Evolutionary conservation across 2,329 filamentous ascomycete species (phyloP), one percentile per base, ranked within the genome.

Genomic region (Teratosphaeria viscida): DNA sequence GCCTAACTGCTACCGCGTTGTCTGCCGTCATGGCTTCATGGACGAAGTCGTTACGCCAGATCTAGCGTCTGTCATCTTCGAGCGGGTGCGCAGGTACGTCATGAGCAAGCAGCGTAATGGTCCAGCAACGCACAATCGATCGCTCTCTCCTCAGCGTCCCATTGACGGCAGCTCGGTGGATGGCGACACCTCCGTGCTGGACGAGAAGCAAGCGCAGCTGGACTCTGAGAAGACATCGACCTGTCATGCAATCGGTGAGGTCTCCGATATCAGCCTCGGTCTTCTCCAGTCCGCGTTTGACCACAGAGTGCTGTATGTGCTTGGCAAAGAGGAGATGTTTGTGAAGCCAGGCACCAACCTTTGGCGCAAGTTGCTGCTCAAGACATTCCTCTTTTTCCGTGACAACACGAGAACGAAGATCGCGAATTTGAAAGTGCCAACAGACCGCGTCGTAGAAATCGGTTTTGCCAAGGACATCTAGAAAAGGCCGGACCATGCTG

Each of bases 11-110:
- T 90, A 89, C 69, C 82, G 86, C 3, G 76, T 90, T 8, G 82
- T 87, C 2, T 78, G 89, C 2, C 82, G 87, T 12, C 85, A 90
- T 67, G 88, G 88, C 1, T 91, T 87, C 71, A 87, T 82, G 72
- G 88, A 91, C 65, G 81, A 87, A 62, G 81, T 89, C 32, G 79
- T 90, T 54, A 85, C 82, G 0, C 82, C 82, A 0, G 82, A 88
- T 60, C 77, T 90, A 6, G 85, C 79, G 0, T 74, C 77, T 1
- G 69, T 86, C 1, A 79, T 89, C 34, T 81, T 81, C 57, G 79
- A 85, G 58, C 80, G 88, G 60, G 75, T 88, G 26, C 77, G 79
- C 35, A 57, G 60, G 43, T 66, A 65, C 32, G 60, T 69, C 29
- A 29, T 56, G 12, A 35, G 37, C 37, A 43, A 56, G 37, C 32